These are phyloP conservation scores for Citrus glauca DNA, from an alignment of 345 rosid genomes.

Conservation along the genomic window DNA sequence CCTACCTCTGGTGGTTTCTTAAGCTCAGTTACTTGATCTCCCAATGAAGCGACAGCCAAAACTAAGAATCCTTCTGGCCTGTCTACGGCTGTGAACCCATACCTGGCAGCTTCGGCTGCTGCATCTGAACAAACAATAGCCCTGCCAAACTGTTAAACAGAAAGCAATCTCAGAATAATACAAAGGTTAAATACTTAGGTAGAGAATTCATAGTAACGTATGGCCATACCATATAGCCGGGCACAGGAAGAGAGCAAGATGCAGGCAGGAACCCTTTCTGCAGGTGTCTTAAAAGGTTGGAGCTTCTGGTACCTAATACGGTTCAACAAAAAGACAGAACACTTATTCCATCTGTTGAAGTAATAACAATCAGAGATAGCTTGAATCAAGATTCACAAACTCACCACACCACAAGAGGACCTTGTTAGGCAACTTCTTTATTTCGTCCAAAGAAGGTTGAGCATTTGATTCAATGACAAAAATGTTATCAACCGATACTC, in stretches of 20 bases:
- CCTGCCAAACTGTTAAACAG: conserved; percentile 50
- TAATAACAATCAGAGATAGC: neutral
- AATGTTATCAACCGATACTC: conserved; percentile 53
- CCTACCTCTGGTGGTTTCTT: conserved; percentile 51
- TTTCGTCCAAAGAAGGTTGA: conserved; percentile 56
- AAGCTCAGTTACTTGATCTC: conserved; percentile 44
- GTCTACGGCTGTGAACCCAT: conserved; percentile 67
- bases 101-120: conserved; percentile 79
- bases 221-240: conserved; percentile 64
- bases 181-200: neutral
- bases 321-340: neutral
- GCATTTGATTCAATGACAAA: conserved; percentile 54
- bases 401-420: conserved; percentile 83
- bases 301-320: conserved; percentile 48
- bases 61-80: conserved; percentile 77
- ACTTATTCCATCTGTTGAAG: too few species aligned
- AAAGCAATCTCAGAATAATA: neutral
- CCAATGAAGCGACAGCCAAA: conserved; percentile 58
- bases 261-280: conserved; percentile 74
- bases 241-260: conserved; percentile 64
- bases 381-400: neutral
- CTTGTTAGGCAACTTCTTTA: conserved; percentile 61
- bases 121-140: conserved; percentile 86
- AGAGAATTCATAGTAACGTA: neutral
- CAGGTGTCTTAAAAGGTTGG: conserved; percentile 60